Base-by-base conservation (phyloP, 345 rosid genomes). In the Lepidium sativum region DNA sequence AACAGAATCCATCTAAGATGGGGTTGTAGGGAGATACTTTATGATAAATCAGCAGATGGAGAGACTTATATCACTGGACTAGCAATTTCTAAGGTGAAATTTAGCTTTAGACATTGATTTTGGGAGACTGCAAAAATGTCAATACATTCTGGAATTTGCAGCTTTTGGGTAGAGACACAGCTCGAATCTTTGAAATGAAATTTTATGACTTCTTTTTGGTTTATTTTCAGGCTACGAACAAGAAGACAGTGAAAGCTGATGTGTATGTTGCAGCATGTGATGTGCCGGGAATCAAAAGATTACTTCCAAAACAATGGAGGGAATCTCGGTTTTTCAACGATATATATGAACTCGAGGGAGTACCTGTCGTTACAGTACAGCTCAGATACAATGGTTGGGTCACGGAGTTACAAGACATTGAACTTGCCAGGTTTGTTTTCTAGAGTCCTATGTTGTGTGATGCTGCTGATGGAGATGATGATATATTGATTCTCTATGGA, bases 311-410 rank as follows among this genome's bases (percentile, higher is more conserved):
- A 10, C 61, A 79, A 42, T 94, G 97, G 99, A 80, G 89, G 58
- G 95, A 85, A 59, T 80, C 77, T 38, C 77, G 88, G 47, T 82
- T 94, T 71, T 94, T 94, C 47, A 79, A 83, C 44, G 82, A 84
- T 62, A 94, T 94, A 43, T 88, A 94, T 49, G 81, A 85, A 80
- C 85, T 94, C n/a, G 95, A 88, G 23, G 97, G 99, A 34, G 99
- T 90, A 20, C 97, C 99, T 17, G 97, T 90, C 47, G 78, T 83
- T 39, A 94, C 95, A 0, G 96, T 94, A 61, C 97, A 94, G 75
- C 96, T 90, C 54, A 81, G 99, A 75, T 94, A 94, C 79, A 81
- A 90, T 42, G 97, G 99, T 20, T 94, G 97, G 99, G 99, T 94
- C 53, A 90, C 99, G 0, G 96, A 94, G 80, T 77, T 94, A 40